phyloP scores from a whole-genome alignment of 2,329 filamentous ascomycete genomes.

The Periglandula ipomoeae region DNA sequence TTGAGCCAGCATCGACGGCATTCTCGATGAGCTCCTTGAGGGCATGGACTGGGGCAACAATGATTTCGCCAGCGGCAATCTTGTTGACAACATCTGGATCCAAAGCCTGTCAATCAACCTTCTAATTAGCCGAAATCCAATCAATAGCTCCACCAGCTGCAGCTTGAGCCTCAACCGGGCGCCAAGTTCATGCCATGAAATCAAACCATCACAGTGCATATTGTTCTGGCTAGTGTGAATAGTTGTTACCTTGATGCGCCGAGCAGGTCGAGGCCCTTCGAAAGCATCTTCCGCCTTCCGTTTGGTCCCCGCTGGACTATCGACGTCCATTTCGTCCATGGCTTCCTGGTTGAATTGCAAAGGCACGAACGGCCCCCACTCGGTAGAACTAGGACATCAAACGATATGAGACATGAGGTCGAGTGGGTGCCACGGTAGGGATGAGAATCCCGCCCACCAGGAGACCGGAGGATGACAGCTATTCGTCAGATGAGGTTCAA shows the following conservation, averaged over 20 bases:
- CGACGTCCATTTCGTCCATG: conserved; percentile 35
- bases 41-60: conserved; percentile 91
- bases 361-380: not conserved
- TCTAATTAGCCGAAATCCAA: not conserved
- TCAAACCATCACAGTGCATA: not conserved
- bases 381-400: not conserved
- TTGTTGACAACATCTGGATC: conserved; percentile 95
- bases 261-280: conserved; percentile 30
- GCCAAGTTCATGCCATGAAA: not conserved
- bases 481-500: too few species aligned
- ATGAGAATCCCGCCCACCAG: too few species aligned
- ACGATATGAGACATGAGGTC: not conserved
- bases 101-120: conserved; percentile 51
- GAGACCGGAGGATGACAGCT: too few species aligned
- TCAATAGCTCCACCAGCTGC: not conserved
- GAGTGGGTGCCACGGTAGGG: too few species aligned
- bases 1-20: conserved; percentile 93
- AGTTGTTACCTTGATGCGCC: conserved; percentile 37
- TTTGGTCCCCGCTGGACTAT: conserved; percentile 33
- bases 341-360: not conserved
- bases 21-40: conserved; percentile 97
- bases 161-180: not conserved
- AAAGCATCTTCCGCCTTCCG: conserved; percentile 35
- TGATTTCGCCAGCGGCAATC: conserved; percentile 96
- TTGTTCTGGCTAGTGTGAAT: too few species aligned